Percentiles rank a stretch among this genome's conserved stretches.
phyloP scores from a whole-genome alignment of 345 rosid species.

The Linum tenue region DNA sequence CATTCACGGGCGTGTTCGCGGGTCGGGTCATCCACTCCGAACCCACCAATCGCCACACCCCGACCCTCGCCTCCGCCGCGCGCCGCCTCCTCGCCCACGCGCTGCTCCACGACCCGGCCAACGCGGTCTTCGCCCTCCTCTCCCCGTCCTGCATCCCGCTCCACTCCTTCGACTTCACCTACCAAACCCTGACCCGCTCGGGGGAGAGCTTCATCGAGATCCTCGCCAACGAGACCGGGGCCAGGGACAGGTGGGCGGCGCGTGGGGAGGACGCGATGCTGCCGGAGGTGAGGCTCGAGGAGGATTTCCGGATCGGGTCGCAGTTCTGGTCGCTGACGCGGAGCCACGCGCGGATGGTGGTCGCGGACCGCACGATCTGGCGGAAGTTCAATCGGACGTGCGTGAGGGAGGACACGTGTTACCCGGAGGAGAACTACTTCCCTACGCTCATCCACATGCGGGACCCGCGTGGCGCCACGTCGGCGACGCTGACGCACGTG shows the following conservation, averaged over 20 bases:
- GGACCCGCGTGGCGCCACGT: slow-evolving; percentile 47
- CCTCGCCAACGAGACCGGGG: slow-evolving; percentile 41
- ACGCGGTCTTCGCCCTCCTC: slow-evolving; percentile 57
- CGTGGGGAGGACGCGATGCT: slow-evolving; percentile 65
- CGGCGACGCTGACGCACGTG: slow-evolving; percentile 72
- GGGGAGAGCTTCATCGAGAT: slow-evolving; percentile 64
- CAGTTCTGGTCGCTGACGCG: slow-evolving; percentile 79
- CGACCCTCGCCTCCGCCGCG: slow-evolving; percentile 61
- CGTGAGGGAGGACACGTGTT: slow-evolving; percentile 40
- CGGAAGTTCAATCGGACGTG: slow-evolving; percentile 53
- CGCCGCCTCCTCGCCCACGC: slow-evolving; percentile 63
- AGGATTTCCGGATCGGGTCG: slow-evolving; percentile 71
- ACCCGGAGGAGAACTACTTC: slow-evolving; percentile 70
- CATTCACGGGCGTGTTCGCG: slow-evolving; percentile 48
- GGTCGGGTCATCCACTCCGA: slow-evolving; percentile 47
- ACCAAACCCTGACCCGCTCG: slow-evolving; percentile 30
- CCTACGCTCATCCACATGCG: slow-evolving; percentile 56
- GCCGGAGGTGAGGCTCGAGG: slow-evolving; percentile 48
- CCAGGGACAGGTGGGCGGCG: slow-evolving; percentile 65
- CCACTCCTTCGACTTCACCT: slow-evolving; percentile 50
- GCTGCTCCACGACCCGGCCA: slow-evolving; percentile 45
- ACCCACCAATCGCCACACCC: slow-evolving; percentile 39
- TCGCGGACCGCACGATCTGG: slow-evolving; percentile 49
- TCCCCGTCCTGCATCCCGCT: slow-evolving; percentile 69
- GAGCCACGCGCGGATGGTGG: slow-evolving; percentile 56